phyloP scores from a whole-genome alignment of 1,284 basidiomycete genomes.

The Pulveroboletus sp. region DNA sequence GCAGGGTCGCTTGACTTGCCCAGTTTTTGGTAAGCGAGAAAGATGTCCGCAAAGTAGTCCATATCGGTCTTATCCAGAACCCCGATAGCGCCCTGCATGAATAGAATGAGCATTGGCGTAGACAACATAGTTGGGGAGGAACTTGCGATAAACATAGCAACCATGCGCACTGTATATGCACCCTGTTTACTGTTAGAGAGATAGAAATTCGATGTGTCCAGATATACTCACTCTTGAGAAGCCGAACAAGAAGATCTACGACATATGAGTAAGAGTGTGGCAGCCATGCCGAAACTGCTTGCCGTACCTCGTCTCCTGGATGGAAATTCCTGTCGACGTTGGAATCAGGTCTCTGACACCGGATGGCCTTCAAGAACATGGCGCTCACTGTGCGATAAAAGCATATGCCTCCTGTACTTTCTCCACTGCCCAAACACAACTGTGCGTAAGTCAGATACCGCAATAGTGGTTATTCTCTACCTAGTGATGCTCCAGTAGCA shows the following conservation, averaged over 20 bases:
- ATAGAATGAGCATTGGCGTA: not conserved
- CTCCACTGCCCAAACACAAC: conserved; percentile 43
- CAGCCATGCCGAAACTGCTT: not conserved
- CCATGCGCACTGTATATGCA: conserved; percentile 72
- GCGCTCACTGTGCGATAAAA: conserved; percentile 70
- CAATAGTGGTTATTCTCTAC: conserved; percentile 35
- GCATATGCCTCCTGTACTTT: conserved; percentile 75
- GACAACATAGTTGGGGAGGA: not conserved
- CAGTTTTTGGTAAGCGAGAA: conserved; percentile 58
- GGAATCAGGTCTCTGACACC: not conserved
- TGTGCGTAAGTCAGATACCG: conserved; percentile 5
- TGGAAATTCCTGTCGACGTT: conserved; percentile 54
- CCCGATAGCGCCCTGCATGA: conserved; percentile 58
- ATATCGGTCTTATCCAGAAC: conserved; percentile 65
- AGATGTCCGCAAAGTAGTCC: conserved; percentile 67
- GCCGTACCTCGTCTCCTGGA: conserved; percentile 64
- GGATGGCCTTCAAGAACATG: not conserved
- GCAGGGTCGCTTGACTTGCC: conserved; percentile 50
- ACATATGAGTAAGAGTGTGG: conserved; percentile 9
- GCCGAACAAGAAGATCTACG: conserved; percentile 69
- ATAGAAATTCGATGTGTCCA: not conserved
- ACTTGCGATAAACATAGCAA: conserved; percentile 65
- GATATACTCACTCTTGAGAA: conserved; percentile 58
- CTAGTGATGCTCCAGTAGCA: conserved; percentile 57
- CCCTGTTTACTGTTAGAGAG: conserved; percentile 41